These are phyloP conservation scores for Actinomucor elegans DNA, from an alignment of 371 early-diverging fungal species.

Conservation along the genomic window DNA sequence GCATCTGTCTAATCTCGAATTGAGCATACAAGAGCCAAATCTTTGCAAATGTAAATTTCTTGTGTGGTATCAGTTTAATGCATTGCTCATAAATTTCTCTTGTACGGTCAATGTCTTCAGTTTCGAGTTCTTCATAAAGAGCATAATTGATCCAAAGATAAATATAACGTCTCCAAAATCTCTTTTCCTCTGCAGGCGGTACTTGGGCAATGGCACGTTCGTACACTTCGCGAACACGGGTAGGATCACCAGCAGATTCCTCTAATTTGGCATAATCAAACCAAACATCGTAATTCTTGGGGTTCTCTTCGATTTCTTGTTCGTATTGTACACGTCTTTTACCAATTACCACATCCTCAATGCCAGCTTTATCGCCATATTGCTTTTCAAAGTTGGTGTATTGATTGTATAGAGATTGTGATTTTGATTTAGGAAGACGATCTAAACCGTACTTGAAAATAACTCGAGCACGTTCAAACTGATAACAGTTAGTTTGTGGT, in stretches of 20 bases:
- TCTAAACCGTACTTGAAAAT: conserved; percentile 95
- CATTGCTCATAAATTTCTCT: conserved; percentile 85
- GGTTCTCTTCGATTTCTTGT: conserved; percentile 74
- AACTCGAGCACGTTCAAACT: conserved; percentile 89
- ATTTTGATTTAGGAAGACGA: conserved; percentile 78
- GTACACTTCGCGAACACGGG: conserved; percentile 87
- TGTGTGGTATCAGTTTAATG: conserved; percentile 89
- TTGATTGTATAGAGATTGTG: conserved; percentile 86
- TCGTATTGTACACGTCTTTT: conserved; percentile 92
- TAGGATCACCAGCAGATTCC: conserved; percentile 75
- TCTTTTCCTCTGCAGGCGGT: conserved; percentile 87
- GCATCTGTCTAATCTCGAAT: conserved; percentile 83
- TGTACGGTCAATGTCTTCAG: conserved; percentile 80
- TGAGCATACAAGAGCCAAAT: conserved; percentile 93
- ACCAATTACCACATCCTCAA: conserved; percentile 86
- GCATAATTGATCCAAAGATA: conserved; percentile 99
- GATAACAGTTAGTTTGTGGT: background rate
- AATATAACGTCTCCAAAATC: conserved; percentile 95
- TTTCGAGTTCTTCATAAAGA: conserved; percentile 89
- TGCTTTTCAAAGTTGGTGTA: conserved; percentile 97
- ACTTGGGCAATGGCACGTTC: conserved; percentile 93
- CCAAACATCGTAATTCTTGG: conserved; percentile 95
- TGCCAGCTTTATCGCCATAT: conserved; percentile 83
- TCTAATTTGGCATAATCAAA: conserved; percentile 92
- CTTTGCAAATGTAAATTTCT: conserved; percentile 94